These are phyloP conservation scores for Pachysandra terminalis DNA, from an alignment of 164 flowering plant genomes.

Conservation along the genomic window DNA sequence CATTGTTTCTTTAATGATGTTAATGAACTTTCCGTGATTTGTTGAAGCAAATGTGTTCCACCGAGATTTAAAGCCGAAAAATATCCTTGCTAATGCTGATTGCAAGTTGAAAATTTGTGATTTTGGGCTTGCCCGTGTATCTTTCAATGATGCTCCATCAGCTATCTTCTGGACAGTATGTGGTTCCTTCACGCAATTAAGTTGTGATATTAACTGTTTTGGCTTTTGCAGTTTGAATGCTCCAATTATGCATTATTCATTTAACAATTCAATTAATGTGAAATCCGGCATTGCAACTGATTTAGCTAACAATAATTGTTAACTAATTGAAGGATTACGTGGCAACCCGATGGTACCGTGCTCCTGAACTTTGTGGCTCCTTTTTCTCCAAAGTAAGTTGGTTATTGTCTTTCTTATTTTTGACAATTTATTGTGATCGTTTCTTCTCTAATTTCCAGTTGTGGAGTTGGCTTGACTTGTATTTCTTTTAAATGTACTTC, in stretches of 20 bases:
- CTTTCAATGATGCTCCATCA: constrained; percentile 85
- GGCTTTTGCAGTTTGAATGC: not conserved
- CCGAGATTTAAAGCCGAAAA: constrained; percentile 82
- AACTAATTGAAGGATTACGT: constrained; percentile 66
- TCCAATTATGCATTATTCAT: not conserved
- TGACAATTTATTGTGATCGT: not conserved
- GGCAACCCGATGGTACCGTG: constrained; percentile 97
- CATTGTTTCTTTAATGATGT: not conserved
- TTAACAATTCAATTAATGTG: too few relatives aligned
- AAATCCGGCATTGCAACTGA: too few relatives aligned
- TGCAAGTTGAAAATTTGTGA: constrained; percentile 92
- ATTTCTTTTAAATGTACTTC: not conserved
- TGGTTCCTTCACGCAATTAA: constrained; percentile 5
- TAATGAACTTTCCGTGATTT: not conserved
- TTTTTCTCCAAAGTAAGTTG: constrained; percentile 81
- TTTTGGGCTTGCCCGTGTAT: constrained; percentile 88
- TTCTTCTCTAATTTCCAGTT: not conserved
- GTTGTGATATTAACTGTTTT: not conserved
- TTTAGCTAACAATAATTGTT: not conserved
- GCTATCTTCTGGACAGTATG: constrained; percentile 92
- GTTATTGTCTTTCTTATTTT: constrained; percentile 1
- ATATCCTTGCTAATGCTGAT: constrained; percentile 87
- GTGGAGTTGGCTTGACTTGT: not conserved
- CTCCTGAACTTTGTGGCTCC: constrained; percentile 96
- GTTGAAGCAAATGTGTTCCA: constrained; percentile 83